phyloP scores from a whole-genome alignment of 1,284 basidiomycete genomes.

The Malassezia arunalokei region DNA sequence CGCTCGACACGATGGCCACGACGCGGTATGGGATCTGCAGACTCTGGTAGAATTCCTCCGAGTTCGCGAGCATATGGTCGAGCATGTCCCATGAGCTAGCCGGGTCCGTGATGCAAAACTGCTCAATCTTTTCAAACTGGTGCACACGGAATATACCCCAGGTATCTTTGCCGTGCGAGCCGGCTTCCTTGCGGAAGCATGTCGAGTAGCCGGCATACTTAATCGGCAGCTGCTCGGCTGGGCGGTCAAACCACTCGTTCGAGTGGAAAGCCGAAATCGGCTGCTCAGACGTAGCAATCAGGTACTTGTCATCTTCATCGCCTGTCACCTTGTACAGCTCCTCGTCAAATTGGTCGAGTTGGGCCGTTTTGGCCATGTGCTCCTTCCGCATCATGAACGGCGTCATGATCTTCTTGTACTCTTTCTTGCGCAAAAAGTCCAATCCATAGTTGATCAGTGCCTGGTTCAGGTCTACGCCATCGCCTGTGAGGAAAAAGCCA shows the following conservation, averaged over 20 bases:
- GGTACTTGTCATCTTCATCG: constrained; percentile 91
- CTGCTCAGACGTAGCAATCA: constrained; percentile 97
- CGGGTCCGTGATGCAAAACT: constrained; percentile 86
- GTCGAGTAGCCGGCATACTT: constrained; percentile 63
- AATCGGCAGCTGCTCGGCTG: constrained; percentile 77
- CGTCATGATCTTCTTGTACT: constrained; percentile 88
- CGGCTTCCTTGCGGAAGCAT: constrained; percentile 99
- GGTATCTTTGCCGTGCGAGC: constrained; percentile 89
- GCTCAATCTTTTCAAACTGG: constrained; percentile 97
- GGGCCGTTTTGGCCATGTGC: constrained; percentile 91
- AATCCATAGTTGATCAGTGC: constrained; percentile 89
- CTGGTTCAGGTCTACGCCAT: constrained; percentile 93
- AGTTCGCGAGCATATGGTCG: constrained; percentile 75
- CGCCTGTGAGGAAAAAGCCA: constrained; percentile 88
- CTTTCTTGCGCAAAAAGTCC: constrained; percentile 70
- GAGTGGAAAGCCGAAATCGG: constrained; percentile 90
- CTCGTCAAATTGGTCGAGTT: constrained; percentile 95
- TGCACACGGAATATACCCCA: constrained; percentile 99
- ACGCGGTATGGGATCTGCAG: constrained; percentile 80
- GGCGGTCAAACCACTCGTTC: constrained; percentile 93
- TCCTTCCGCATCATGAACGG: constrained; percentile 99
- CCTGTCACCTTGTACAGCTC: constrained; percentile 86
- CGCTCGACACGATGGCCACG: constrained; percentile 90
- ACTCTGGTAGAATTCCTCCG: constrained; percentile 90
- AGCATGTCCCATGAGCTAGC: constrained; percentile 76